Conservation (phyloP, 2,329 filamentous ascomycete genomes). For the Cytospora chrysosperma region DNA sequence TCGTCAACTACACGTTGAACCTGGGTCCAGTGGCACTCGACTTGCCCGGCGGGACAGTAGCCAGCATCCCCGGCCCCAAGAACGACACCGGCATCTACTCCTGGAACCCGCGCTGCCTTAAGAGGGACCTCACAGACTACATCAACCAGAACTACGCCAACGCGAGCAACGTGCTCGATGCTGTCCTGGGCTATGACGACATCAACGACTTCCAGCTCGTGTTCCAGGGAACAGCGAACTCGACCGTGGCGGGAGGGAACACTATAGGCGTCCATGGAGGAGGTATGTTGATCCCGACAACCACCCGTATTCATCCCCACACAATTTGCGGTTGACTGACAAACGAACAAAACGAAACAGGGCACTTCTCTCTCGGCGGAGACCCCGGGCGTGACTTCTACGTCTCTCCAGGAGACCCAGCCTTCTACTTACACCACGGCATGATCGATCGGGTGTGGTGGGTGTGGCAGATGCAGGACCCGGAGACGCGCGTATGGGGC, state of each 20-base stretch:
- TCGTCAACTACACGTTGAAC: constrained; percentile 39
- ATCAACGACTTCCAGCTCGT: constrained; percentile 37
- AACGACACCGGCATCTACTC: constrained; percentile 29
- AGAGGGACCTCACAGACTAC: constrained; percentile 33
- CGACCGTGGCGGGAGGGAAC: background rate
- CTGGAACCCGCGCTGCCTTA: constrained; percentile 41
- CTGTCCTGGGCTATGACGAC: constrained; percentile 5
- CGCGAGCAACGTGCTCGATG: background rate
- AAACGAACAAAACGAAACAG: constrained; percentile 35
- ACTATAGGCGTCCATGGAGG: constrained; percentile 32
- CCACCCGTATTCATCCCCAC: constrained; percentile 28
- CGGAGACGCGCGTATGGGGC: constrained; percentile 31
- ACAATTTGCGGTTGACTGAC: constrained; percentile 32
- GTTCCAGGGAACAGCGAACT: constrained; percentile 28
- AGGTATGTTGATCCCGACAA: constrained; percentile 33
- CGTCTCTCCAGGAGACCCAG: constrained; percentile 17
- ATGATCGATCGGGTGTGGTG: constrained; percentile 22
- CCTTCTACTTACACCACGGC: constrained; percentile 20
- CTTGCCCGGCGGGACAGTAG: constrained; percentile 27
- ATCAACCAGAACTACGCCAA: constrained; percentile 13
- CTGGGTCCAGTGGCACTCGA: constrained; percentile 36
- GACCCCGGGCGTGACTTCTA: constrained; percentile 28
- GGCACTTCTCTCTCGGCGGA: constrained; percentile 29
- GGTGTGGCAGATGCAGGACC: constrained; percentile 26
- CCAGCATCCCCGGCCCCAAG: constrained; percentile 29